A percentile compares a stretch with the other conserved stretches of the same genome.
phyloP scores from a whole-genome alignment of 345 rosid species.

The Camelina hispida region DNA sequence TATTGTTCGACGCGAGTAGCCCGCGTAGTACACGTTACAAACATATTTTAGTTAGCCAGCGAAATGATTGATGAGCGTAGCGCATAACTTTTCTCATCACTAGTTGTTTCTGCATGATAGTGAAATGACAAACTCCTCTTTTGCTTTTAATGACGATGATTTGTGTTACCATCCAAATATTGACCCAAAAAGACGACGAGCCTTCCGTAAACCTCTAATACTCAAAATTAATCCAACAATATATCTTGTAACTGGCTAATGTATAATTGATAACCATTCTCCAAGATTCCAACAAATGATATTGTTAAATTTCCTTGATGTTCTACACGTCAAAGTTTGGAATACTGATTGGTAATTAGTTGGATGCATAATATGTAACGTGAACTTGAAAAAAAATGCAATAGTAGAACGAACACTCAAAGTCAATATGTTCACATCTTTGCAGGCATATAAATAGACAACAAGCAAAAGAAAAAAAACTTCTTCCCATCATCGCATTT shows the following conservation, averaged over 20 bases:
- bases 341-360: background rate
- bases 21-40: no score
- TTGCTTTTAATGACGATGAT: no score
- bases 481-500: constrained; percentile 17
- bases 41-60: background rate
- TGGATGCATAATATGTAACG: background rate
- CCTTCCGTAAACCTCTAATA: no score
- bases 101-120: background rate
- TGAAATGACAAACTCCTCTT: background rate
- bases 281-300: no score
- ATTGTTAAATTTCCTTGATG: background rate
- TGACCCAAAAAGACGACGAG: no score
- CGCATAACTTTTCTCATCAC: background rate
- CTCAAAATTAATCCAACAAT: no score
- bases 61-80: background rate
- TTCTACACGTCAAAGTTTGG: background rate
- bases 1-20: background rate
- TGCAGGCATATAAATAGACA: background rate
- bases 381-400: background rate
- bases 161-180: no score
- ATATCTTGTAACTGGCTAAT: no score
- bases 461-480: background rate
- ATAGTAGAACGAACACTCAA: background rate
- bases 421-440: constrained; percentile 21
- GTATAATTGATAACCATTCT: no score